Evolutionary conservation across 2,329 filamentous ascomycete genomes (phyloP).

Genomic region (Alternaria panax): DNA sequence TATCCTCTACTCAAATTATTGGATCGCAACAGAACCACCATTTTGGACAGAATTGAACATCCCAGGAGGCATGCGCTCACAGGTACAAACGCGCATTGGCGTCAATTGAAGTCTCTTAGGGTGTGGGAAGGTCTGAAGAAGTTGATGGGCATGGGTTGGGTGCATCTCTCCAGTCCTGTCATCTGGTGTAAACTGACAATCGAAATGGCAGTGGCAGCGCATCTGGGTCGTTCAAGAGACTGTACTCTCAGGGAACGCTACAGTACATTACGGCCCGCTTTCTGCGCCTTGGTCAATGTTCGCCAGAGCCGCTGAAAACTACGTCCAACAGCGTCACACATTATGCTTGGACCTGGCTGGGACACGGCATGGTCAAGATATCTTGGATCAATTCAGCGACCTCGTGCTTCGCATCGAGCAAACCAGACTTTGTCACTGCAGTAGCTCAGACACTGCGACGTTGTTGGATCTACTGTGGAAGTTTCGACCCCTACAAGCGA

Average conservation of each 20-base stretch:
- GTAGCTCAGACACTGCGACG: constrained; percentile 6
- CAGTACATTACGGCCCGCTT: constrained; percentile 24
- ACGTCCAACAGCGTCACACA: constrained; percentile 19
- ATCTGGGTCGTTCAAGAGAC: constrained; percentile 37
- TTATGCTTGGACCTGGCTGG: constrained; percentile 15
- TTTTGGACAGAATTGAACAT: constrained; percentile 1
- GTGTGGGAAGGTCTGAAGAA: constrained; percentile 23
- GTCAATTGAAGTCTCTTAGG: constrained; percentile 15
- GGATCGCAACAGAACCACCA: constrained; percentile 7
- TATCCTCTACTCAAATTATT: constrained; percentile 9
- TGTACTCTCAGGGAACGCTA: constrained; percentile 27
- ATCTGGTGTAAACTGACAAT: not conserved
- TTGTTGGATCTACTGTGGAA: constrained; percentile 26
- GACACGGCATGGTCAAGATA: constrained; percentile 13
- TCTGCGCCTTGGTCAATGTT: constrained; percentile 34
- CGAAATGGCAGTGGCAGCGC: constrained; percentile 29
- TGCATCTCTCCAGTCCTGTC: not conserved
- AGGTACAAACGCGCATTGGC: constrained; percentile 3
- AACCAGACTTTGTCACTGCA: constrained; percentile 12
- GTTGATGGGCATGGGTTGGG: constrained; percentile 21
- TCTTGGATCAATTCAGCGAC: constrained; percentile 22
- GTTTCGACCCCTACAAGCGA: constrained; percentile 27
- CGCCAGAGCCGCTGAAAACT: constrained; percentile 23
- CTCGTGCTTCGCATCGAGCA: constrained; percentile 25
- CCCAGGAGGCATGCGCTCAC: constrained; percentile 11